Conservation (phyloP, 345 rosid species). For the Dipteronia sinensis region DNA sequence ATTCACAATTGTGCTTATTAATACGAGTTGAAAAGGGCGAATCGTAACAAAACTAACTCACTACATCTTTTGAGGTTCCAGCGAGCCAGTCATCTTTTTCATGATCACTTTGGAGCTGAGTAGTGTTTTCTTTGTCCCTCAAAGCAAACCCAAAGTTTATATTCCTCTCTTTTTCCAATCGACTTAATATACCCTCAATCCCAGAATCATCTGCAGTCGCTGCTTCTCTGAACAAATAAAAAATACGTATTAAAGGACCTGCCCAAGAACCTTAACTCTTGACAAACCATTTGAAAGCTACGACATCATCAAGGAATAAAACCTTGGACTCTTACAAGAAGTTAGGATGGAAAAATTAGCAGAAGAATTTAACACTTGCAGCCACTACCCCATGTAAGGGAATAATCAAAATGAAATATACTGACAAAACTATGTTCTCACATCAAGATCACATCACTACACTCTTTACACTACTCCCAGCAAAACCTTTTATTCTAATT, state of each 20-base stretch:
- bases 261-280: not conserved
- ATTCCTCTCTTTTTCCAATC: slow-evolving; percentile 86
- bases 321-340: not conserved
- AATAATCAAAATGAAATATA: not conserved
- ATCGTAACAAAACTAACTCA: slow-evolving; percentile 33
- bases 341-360: not conserved
- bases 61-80: slow-evolving; percentile 45
- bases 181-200: slow-evolving; percentile 76
- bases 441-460: slow-evolving; percentile 10
- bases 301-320: not conserved
- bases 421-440: slow-evolving; percentile 9
- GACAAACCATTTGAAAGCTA: not conserved
- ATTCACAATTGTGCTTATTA: not conserved
- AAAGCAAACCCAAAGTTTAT: slow-evolving; percentile 57
- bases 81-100: slow-evolving; percentile 36
- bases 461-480: not conserved
- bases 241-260: slow-evolving; percentile 17
- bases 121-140: slow-evolving; percentile 42
- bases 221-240: slow-evolving; percentile 54
- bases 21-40: not conserved
- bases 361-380: not conserved
- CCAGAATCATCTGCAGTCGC: slow-evolving; percentile 54
- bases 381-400: slow-evolving; percentile 3
- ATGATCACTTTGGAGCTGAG: slow-evolving; percentile 27
- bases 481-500: not conserved